phyloP scores from a whole-genome alignment of 2,329 filamentous ascomycete species.

The Paracoccidioides brasiliensis region DNA sequence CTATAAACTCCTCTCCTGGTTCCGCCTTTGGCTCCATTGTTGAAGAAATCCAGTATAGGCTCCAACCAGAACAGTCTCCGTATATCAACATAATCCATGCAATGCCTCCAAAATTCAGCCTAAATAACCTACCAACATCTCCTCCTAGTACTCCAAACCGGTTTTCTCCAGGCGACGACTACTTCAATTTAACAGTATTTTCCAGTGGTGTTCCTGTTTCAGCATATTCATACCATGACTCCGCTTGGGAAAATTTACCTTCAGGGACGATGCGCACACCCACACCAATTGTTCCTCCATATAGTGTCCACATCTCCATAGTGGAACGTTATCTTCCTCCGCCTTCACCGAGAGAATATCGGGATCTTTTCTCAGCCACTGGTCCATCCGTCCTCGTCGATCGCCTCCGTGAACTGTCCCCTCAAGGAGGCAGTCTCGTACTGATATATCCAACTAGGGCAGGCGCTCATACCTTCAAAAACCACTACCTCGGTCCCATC shows the following conservation, averaged over 20 bases:
- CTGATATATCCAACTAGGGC: constrained; percentile 50
- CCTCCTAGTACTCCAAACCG: constrained; percentile 45
- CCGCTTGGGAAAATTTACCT: constrained; percentile 24
- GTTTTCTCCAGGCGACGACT: constrained; percentile 41
- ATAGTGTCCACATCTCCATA: constrained; percentile 46
- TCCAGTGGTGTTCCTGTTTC: constrained; percentile 48
- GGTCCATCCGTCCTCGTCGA: constrained; percentile 48
- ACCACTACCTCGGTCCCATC: constrained; percentile 46
- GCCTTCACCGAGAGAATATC: constrained; percentile 44
- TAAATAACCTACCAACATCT: constrained; percentile 49
- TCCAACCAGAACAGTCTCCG: constrained; percentile 37
- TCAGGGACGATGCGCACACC: constrained; percentile 34
- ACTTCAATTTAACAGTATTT: constrained; percentile 50
- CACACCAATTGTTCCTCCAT: constrained; percentile 46
- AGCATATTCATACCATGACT: constrained; percentile 40
- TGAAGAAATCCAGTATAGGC: constrained; percentile 40
- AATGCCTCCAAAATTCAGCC: constrained; percentile 47
- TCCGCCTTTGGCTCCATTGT: constrained; percentile 42
- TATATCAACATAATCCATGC: constrained; percentile 55
- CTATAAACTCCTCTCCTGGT: constrained; percentile 4
- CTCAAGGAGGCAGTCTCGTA: constrained; percentile 43
- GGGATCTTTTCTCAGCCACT: constrained; percentile 42
- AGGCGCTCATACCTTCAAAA: constrained; percentile 46
- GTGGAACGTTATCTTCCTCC: constrained; percentile 55
- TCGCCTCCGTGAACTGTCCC: constrained; percentile 46